Evolutionary conservation across 129 eudicot genomes (phyloP), one percentile per base, ranked within the genome.

Genomic region (Solidago caesia): DNA sequence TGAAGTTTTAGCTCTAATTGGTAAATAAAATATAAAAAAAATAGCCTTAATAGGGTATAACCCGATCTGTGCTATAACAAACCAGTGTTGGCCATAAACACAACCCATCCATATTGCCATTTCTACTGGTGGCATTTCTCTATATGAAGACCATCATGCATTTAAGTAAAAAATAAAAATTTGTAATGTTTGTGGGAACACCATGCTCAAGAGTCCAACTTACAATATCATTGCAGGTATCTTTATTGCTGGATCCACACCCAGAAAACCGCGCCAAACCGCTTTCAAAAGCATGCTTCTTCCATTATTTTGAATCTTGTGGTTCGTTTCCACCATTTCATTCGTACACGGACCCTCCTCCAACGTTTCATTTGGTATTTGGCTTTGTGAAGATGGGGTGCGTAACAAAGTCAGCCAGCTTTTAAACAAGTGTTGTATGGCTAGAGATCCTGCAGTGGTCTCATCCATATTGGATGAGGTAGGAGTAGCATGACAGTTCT

Each of bases 191-290:
- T 33, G 39, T 33, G 39, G 39, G 39, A 49, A 27, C 41, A 9
- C 7, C 8, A 44, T 12, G 58, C 27, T 21, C 7, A 25, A 33
- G 39, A 33, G 45, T 29, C 60, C 13, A 81, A 79, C 98, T 90
- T 88, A 93, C 98, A 93, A 88, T 83, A 90, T 80, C 74, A 90
- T 45, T 60, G 90, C 75, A 29, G 97, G 96, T 82, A 90, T 76
- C 82, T 75, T 86, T 75, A 93, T 78, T 65, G 96, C 82, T 51
- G 96, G 82, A 90, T 88, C 97, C 83, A 93, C 79, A 67, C 84
- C 81, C 85, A 71, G 0, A 82, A 90, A 81, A 73, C 68, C 82
- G 79, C 84, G 51, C 85, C 85, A 84, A 64, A 73, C 79, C 3
- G 84, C 81, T 84, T 75, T 88, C 70, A 83, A 69, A 79, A 88